Base-by-base conservation (phyloP, 2,329 filamentous ascomycete genomes). In the Anthostomella pinea region DNA sequence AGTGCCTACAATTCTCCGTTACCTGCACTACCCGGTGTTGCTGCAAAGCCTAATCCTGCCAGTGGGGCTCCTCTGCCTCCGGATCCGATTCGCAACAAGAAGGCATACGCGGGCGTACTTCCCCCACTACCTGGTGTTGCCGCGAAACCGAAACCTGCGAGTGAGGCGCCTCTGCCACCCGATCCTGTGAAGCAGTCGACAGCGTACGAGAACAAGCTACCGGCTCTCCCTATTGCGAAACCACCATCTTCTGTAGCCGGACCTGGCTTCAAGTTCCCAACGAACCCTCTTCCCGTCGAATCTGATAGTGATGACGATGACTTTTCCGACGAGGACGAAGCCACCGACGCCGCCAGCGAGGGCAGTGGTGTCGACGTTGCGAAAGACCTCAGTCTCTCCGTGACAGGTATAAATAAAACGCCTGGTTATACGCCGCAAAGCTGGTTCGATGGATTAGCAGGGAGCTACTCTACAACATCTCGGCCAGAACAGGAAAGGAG, bases 311-410 rank as follows among this genome's bases (percentile, higher is more conserved):
- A 70, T 19, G 68, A 67, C n/a, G 66, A 66, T 7, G 64, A 69
- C 17, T 60, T 64, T 5, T 65, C 67, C 14, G 72, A 72, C 9
- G 70, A 70, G 3, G 71, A 74, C 19, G 66, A 66, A 23, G 70
- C 54, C 6, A 71, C 66, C 0, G 75, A 77, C 6, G 60, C 41
- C 7, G 62, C 41, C 1, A 69, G 62, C 30, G 73, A 78, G 51
- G 79, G 79, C 10, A 83, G 79, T 43, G 80, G 78, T 16, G 69
- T 83, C 31, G 79, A 83, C 56, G 73, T 83, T 29, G 72, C 72
- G n/a, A 77, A 81, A 51, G 79, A 83, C 32, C 60, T 82, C 9
- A 81, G 75, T 48, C 76, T 75, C 14, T 68, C 62, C 6, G 67
- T 68, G 10, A 64, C 63, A 34, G 65, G 63, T 23, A 49, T 64